Percentiles rank a stretch among this genome's conserved stretches.
Conservation (phyloP, 108 stramenopile species). For the Pseudonitzschia multistriata region DNA sequence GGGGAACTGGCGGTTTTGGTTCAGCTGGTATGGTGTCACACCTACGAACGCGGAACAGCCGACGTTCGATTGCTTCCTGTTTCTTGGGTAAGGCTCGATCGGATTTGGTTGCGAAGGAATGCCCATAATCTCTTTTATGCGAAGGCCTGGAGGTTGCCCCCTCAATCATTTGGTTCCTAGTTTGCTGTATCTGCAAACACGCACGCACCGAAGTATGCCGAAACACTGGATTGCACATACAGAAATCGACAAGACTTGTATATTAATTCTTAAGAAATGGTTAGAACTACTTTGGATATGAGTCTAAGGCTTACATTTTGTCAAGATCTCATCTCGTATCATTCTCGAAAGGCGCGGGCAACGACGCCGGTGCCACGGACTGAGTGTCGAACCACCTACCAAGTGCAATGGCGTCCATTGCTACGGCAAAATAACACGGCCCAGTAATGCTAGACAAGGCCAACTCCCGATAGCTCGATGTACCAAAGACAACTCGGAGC, state of each 20-base stretch:
- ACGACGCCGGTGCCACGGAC: background rate
- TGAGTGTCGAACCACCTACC: conserved; percentile 63
- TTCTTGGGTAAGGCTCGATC: conserved; percentile 55
- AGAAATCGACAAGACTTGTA: too few relatives aligned
- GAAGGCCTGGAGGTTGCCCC: conserved; percentile 16
- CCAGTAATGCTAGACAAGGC: conserved; percentile 79
- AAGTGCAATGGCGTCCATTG: conserved; percentile 82
- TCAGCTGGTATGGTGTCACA: conserved; percentile 42
- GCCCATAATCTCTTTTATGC: conserved; percentile 58
- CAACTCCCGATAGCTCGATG: conserved; percentile 41
- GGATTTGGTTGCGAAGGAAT: conserved; percentile 45
- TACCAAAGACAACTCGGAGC: conserved; percentile 38
- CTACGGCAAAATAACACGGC: conserved; percentile 84
- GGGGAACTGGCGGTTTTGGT: conserved; percentile 58
- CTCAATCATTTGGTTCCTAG: background rate
- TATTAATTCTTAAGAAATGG: too few relatives aligned
- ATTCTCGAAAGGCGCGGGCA: background rate
- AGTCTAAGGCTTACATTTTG: too few relatives aligned
- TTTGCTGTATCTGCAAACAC: too few relatives aligned
- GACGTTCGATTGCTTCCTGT: conserved; percentile 58
- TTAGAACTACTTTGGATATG: too few relatives aligned
- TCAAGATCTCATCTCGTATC: too few relatives aligned
- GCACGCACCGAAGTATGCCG: too few relatives aligned
- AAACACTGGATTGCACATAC: too few relatives aligned
- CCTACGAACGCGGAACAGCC: conserved; percentile 52